Evolutionary conservation across 2,329 filamentous ascomycete genomes (phyloP), one percentile per base, ranked within the genome.

Genomic region (Alternaria sp.): DNA sequence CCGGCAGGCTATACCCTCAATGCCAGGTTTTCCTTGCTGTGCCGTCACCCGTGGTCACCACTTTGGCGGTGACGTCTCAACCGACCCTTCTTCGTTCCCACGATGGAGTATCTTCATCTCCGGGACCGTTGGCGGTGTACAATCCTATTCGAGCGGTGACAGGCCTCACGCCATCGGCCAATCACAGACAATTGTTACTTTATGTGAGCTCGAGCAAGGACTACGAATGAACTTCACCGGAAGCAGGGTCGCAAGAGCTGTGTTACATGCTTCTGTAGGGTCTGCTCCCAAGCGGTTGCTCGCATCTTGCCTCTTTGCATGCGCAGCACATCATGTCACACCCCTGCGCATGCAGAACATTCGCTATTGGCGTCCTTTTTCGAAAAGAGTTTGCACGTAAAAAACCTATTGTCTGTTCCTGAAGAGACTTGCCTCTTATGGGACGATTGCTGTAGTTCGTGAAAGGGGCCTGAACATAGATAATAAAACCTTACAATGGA

Each of bases 221-320:
- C 59, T 65, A 54, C 57, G 60, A 66, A 63, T 53, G 45, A 60
- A 53, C 60, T 64, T 72, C 65, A 72, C 70, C 73, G 73, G 70
- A 72, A 49, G 62, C 49, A 58, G 64, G 59, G 62, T 60, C 60
- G 50, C 55, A 58, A 48, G 30, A 59, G 62, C 46, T 69, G 72
- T 74, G 70, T 66, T 54, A 76, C 73, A 62, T 52, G 30, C 54
- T n/a, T 44, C 45, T 54, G 52, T 62, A 54, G 63, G 49, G 45
- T 54, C 52, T 48, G 45, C 38, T 40, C 52, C 62, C 62, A 69
- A 61, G 59, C 62, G 65, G 65, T 32, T 65, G 57, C 55, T 62
- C 55, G 55, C 69, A 32, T 65, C 59, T 56, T 64, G 61, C 62
- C 62, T 66, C 49, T 38, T 56, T 62, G 59, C 59, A 62, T 40